Evolutionary conservation across 805 yeast species (phyloP).

Genomic region (Kluyveromyces aestuarii): DNA sequence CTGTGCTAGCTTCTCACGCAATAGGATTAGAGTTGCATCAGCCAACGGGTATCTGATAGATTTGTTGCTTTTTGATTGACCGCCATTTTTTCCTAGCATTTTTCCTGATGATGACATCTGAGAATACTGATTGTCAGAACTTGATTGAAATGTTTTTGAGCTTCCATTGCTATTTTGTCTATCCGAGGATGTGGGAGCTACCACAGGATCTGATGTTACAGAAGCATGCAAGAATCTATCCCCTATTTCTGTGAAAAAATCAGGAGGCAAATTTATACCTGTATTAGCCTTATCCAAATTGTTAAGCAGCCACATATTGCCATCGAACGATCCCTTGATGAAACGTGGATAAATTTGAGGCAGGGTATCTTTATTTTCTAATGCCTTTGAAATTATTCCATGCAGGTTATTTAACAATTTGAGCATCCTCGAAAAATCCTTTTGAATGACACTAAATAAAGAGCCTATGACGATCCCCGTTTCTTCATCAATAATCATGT

Average conservation of each 20-base stretch:
- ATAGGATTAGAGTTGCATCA: constrained; percentile 17
- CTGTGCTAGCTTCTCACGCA: constrained; percentile 12
- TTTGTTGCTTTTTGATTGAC: not conserved
- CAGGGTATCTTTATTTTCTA: constrained; percentile 21
- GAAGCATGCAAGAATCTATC: not conserved
- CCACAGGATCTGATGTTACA: not conserved
- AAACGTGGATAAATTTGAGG: constrained; percentile 70
- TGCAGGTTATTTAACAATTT: constrained; percentile 24
- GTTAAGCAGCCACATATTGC: constrained; percentile 52
- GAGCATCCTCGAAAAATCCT: constrained; percentile 23
- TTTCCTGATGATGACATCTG: not conserved
- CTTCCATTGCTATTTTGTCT: constrained; percentile 1
- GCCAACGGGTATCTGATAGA: constrained; percentile 17
- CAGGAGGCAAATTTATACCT: not conserved
- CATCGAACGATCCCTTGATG: constrained; percentile 54
- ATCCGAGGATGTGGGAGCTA: not conserved
- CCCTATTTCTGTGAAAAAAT: not conserved
- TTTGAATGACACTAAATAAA: constrained; percentile 14
- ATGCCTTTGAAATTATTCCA: constrained; percentile 19
- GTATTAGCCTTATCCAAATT: not conserved
- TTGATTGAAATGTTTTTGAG: not conserved
- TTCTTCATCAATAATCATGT: constrained; percentile 3
- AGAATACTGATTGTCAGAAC: not conserved
- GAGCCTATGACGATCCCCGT: constrained; percentile 8
- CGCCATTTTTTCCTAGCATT: not conserved